Evolutionary conservation across 2,329 filamentous ascomycete genomes (phyloP), one percentile per base, ranked within the genome.

Genomic region (Sclerotiophoma versabilis): DNA sequence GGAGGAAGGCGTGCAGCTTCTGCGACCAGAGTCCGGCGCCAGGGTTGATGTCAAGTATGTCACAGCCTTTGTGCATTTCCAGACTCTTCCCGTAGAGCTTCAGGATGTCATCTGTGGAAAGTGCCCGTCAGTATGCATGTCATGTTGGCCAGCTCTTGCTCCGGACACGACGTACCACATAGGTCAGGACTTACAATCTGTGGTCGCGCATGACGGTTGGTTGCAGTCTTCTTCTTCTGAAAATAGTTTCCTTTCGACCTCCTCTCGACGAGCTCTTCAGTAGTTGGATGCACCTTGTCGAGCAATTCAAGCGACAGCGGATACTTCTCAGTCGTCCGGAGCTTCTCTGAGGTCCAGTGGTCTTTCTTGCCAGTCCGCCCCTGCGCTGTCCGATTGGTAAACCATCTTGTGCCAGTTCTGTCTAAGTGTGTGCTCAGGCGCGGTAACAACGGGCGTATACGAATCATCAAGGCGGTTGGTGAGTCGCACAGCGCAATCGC

Each of bases 21-120:
- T 80, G 79, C 27, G 93, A 96, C 85, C 89, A 95, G 2, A 96
- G 48, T 8, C 92, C 91, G 1, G 79, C 78, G 12, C 92, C 92
- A 0, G 93, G 93, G 72, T 93, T 91, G 50, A 96, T 79, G 70
- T 98, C 93, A 65, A 99, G 79, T 37, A 98, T 83, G 66, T 96
- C 92, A 75, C 93, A 92, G 48, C 91, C 90, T 43, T 81, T 78
- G 73, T 95, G 88, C 37, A 85, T 83, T 27, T 85, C 77, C 15
- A 98, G 81, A 2, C 86, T 86, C 1, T 84, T 82, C 2, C 83
- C 85, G n/a, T 96, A 77, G 56, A 90, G 90, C 6, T 84, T 71
- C 38, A 96, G 65, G 12, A 90, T 78, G 64, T 93, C 87, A 68
- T 92, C 89, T 87, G 50, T 33, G 33, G 37, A 19, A 36, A 22